A percentile compares a stretch with the other conserved stretches of the same genome.
These are phyloP conservation scores for Chimonanthus praecox DNA, from an alignment of 164 flowering plant genomes.

Conservation along the genomic window DNA sequence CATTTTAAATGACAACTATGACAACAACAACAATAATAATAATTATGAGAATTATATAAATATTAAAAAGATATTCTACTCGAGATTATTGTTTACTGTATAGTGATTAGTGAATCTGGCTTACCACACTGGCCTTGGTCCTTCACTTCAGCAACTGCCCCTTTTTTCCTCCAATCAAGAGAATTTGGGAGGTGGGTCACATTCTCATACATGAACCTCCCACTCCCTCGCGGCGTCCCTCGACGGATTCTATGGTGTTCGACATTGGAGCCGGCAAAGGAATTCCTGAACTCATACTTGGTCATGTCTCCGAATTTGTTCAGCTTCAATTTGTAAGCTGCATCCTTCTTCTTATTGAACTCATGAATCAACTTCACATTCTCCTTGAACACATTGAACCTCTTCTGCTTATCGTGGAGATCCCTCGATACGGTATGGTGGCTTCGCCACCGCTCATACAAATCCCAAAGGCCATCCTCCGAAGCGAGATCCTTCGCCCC, in stretches of 20 bases:
- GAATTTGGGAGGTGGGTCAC: constrained; percentile 32
- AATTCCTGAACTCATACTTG: constrained; percentile 47
- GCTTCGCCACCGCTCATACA: constrained; percentile 66
- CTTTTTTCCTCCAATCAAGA: constrained; percentile 74
- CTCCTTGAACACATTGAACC: constrained; percentile 63
- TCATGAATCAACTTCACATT: constrained; percentile 41
- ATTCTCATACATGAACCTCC: constrained; percentile 54
- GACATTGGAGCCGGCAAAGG: constrained; percentile 45
- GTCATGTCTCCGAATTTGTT: constrained; percentile 75
- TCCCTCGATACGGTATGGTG: constrained; percentile 43
- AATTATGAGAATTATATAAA: background rate
- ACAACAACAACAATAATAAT: too few species aligned
- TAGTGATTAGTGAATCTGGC: background rate
- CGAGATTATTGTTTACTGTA: too few species aligned
- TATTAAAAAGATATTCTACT: background rate
- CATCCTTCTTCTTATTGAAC: constrained; percentile 40
- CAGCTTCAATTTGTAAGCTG: constrained; percentile 54
- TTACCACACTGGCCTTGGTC: constrained; percentile 81
- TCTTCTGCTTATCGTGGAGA: constrained; percentile 41
- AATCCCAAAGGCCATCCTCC: constrained; percentile 47
- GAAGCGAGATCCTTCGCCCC: constrained; percentile 46
- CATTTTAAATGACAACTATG: too few species aligned
- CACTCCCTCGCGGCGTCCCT: constrained; percentile 25
- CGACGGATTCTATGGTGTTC: constrained; percentile 48
- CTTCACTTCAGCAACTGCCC: constrained; percentile 64